phyloP scores from a whole-genome alignment of 352 stramenopile genomes.

The Globisporangium heterothallicum region DNA sequence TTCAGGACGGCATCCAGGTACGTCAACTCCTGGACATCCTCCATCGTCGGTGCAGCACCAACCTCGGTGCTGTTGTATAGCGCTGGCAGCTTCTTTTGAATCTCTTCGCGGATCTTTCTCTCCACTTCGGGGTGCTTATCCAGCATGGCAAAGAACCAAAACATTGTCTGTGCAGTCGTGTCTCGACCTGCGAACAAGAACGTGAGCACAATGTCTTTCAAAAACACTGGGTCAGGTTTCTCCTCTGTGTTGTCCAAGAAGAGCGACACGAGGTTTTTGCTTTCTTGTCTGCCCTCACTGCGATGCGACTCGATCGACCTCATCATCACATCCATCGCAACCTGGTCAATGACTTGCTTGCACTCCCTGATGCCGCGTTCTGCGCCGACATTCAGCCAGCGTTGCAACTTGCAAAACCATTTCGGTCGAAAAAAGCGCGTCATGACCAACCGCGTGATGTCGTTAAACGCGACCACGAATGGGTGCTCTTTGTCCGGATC shows the following conservation, averaged over 20 bases:
- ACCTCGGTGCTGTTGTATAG: constrained; percentile 9
- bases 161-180: constrained; percentile 65
- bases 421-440: too few species aligned
- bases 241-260: constrained; percentile 19
- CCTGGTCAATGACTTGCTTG: too few species aligned
- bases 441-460: constrained; percentile 7
- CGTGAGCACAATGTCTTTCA: constrained; percentile 78
- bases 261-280: constrained; percentile 16
- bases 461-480: constrained; percentile 24
- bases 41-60: background rate
- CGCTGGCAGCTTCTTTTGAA: constrained; percentile 24
- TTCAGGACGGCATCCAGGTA: background rate
- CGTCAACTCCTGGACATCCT: background rate
- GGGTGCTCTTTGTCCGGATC: constrained; percentile 14
- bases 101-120: constrained; percentile 35
- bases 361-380: too few species aligned
- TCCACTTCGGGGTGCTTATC: constrained; percentile 45
- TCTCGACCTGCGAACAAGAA: constrained; percentile 79
- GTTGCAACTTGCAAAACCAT: too few species aligned
- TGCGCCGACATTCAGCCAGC: too few species aligned
- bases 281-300: too few species aligned
- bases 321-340: too few species aligned
- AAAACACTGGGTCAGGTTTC: constrained; percentile 18
- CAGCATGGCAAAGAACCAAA: constrained; percentile 67
- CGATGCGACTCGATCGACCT: too few species aligned